phyloP scores from a whole-genome alignment of 2,329 filamentous ascomycete species.

The Microascus cirrosus region DNA sequence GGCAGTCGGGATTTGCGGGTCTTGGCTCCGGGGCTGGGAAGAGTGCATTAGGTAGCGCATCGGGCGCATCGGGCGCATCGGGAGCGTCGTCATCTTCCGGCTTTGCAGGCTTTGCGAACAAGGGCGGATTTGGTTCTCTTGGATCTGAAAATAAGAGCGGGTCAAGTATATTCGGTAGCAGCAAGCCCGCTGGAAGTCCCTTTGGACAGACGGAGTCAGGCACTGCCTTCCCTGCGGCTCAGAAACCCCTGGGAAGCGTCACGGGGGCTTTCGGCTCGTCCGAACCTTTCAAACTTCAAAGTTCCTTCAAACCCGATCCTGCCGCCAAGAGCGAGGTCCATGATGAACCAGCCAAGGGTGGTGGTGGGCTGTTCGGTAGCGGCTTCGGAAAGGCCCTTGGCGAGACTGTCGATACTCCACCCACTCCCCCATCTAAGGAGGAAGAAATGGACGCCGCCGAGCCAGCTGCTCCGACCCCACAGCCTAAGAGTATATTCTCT shows the following conservation, averaged over 20 bases:
- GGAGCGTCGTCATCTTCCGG: constrained; percentile 29
- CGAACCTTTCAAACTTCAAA: constrained; percentile 55
- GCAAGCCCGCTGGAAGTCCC: constrained; percentile 8
- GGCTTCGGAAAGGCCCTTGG: constrained; percentile 51
- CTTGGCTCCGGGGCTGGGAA: constrained; percentile 11
- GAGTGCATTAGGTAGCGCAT: constrained; percentile 24
- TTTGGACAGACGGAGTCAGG: constrained; percentile 19
- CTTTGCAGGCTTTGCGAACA: constrained; percentile 42
- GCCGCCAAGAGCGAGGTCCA: constrained; percentile 49
- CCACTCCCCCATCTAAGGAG: constrained; percentile 29
- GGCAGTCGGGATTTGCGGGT: constrained; percentile 29
- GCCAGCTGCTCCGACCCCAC: constrained; percentile 20
- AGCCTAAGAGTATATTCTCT: constrained; percentile 22
- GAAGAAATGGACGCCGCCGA: constrained; percentile 38
- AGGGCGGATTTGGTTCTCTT: constrained; percentile 43
- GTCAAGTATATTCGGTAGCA: constrained; percentile 16
- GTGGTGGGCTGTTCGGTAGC: constrained; percentile 23
- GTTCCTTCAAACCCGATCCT: constrained; percentile 55
- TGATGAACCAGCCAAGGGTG: constrained; percentile 31
- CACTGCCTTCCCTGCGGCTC: constrained; percentile 25
- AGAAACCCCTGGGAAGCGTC: constrained; percentile 20
- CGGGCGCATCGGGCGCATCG: constrained; percentile 12
- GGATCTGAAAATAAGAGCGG: constrained; percentile 15
- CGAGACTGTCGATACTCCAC: constrained; percentile 19
- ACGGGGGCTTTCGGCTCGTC: constrained; percentile 27